Base-by-base conservation (phyloP, 495 filamentous ascomycete genomes). In the Penicillium ochrochloron region DNA sequence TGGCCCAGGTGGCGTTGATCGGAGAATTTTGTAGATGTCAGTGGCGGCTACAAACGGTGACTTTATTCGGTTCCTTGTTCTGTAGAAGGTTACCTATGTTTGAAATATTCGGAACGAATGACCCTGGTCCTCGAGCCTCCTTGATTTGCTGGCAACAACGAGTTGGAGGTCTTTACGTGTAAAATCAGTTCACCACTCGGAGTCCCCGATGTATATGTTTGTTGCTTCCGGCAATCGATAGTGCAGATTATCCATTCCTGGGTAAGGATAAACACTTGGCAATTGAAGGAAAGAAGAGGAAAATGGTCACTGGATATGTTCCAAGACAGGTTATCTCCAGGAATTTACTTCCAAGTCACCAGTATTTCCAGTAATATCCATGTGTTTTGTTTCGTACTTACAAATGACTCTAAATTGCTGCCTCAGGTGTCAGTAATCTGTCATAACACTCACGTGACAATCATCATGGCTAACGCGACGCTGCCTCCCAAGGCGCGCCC, bases 1-100 rank as follows among this genome's bases (percentile, higher is more conserved):
- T 23, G 10, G n/a, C 41, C 33, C 6, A 59, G 15, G 58, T 44
- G 65, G 60, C 35, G 61, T 57, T 27, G 31, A 35, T 50, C 57
- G 61, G 61, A 64, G 52, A 52, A 64, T 64, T 53, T 53, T 21
- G 17, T 27, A 58, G 33, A 37, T 66, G 60, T 59, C 60, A 57
- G 60, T 60, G 56, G 56, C 56, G 64, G 31, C 41, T 51, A 29
- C 39, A 29, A 46, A 14, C 27, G 11, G 17, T 19, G 23, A 50
- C 50, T 15, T 11, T 46, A 31, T 15, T n/a, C n/a, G n/a, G n/a
- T n/a, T 41, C 21, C 55, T 23, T 25, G 53, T 29, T 50, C 17
- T 25, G 53, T 52, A 11, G 10, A n/a, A n/a, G n/a, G n/a, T n/a
- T n/a, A n/a, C n/a, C 44, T 23, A 42, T 10, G 19, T 1, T 52